Conservation (phyloP, 768 basidiomycete species). For the Mycena chlorophos region DNA sequence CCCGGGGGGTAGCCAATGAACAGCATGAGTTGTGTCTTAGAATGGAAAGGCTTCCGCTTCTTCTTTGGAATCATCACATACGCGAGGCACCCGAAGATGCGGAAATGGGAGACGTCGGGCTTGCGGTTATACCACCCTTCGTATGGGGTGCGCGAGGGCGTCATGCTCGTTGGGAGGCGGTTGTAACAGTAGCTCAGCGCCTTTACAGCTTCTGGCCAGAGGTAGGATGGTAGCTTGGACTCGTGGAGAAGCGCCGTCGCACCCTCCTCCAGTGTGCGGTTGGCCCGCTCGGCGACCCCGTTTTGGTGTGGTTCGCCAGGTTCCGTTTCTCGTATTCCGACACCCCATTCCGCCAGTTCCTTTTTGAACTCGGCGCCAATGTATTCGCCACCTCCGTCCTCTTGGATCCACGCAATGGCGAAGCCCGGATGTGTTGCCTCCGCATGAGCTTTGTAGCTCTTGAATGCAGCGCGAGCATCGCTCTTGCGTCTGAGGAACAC, state of each 20-base stretch:
- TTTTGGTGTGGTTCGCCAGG: constrained; percentile 42
- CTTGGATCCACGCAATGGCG: constrained; percentile 27
- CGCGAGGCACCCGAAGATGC: constrained; percentile 39
- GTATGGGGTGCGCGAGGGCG: constrained; percentile 20
- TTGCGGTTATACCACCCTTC: constrained; percentile 18
- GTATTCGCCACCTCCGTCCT: constrained; percentile 41
- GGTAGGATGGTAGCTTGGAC: constrained; percentile 21
- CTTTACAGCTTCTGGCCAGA: constrained; percentile 26
- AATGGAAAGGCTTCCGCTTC: constrained; percentile 29
- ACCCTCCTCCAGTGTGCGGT: constrained; percentile 36
- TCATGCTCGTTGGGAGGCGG: constrained; percentile 15
- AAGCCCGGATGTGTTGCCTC: constrained; percentile 29
- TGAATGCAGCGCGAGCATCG: constrained; percentile 29
- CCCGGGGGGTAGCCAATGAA: constrained; percentile 39
- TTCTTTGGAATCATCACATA: constrained; percentile 40
- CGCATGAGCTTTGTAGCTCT: constrained; percentile 33
- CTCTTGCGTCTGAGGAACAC: constrained; percentile 27
- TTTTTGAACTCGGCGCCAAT: constrained; percentile 25
- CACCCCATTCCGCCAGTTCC: constrained; percentile 27
- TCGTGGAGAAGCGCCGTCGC: constrained; percentile 32
- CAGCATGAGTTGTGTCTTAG: constrained; percentile 34
- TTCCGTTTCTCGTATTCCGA: constrained; percentile 25
- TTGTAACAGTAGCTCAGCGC: constrained; percentile 26
- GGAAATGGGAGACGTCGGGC: constrained; percentile 30
- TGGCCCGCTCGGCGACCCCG: constrained; percentile 41